Conservation (phyloP, 2,329 filamentous ascomycete species). For the Cladobotryum protrusum region DNA sequence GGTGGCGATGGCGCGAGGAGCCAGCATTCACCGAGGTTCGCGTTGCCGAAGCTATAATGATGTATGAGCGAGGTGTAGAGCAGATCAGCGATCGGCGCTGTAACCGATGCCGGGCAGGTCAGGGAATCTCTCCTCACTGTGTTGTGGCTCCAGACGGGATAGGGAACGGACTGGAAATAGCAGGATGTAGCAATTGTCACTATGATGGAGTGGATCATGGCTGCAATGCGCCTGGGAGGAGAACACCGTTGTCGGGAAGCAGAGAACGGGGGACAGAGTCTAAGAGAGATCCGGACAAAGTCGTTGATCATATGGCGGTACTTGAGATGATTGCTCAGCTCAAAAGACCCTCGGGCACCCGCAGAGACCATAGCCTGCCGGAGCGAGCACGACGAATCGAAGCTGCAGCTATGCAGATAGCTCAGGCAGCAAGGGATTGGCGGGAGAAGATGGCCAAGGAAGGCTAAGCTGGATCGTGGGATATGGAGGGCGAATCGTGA, state of each 20-base stretch:
- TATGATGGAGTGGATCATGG: conserved; percentile 15
- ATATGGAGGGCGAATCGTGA: conserved; percentile 2
- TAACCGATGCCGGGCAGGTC: conserved; percentile 17
- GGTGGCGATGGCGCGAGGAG: conserved; percentile 18
- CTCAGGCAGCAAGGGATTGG: conserved; percentile 22
- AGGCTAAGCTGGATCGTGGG: background rate
- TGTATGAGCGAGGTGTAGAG: conserved; percentile 20
- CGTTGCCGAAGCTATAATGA: conserved; percentile 19
- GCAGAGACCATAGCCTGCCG: conserved; percentile 16
- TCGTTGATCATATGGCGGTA: conserved; percentile 22
- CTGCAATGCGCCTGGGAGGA: conserved; percentile 9
- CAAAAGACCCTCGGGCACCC: conserved; percentile 15
- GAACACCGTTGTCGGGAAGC: conserved; percentile 11
- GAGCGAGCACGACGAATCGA: conserved; percentile 20
- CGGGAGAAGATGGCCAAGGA: conserved; percentile 16
- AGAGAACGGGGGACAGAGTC: conserved; percentile 10
- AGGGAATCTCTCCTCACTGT: conserved; percentile 20
- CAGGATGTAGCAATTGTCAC: conserved; percentile 21
- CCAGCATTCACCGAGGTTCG: conserved; percentile 11
- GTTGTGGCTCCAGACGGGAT: conserved; percentile 16
- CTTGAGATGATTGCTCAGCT: conserved; percentile 22
- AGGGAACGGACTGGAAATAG: conserved; percentile 9
- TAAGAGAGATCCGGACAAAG: conserved; percentile 15
- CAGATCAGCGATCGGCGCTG: conserved; percentile 15
- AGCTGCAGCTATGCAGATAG: conserved; percentile 19